Base-by-base conservation (phyloP, 257 asterid species). In the Penstemon davidsonii region DNA sequence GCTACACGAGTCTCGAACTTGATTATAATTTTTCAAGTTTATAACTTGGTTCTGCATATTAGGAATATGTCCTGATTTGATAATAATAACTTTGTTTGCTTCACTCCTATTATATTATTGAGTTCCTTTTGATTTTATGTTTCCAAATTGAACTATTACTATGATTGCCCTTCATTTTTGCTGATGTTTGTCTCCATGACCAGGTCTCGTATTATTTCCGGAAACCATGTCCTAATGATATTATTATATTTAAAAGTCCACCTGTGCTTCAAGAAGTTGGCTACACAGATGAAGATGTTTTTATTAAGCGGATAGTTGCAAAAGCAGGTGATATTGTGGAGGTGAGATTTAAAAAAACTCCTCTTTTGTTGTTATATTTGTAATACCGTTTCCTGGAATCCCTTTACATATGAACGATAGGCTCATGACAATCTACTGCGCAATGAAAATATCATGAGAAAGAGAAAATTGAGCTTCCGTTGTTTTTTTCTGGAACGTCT, bases 261-360 rank as follows among this genome's bases (percentile, higher is more conserved):
- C 97, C 98, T 0, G 95, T 84, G 63, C 98, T 92, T 70, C 98
- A 90, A 84, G 93, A 92, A 71, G 93, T 86, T 47, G 98, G 98
- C 58, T 92, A 87, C 82, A 84, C 95, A 0, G 96, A 92, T 78
- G 96, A 84, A 5, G 97, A 92, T 81, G 98, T 89, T 50, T 92
- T 92, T 55, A 90, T 92, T 45, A 92, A 92, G 81, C 86, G 97
- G 68, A 78, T 92, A 72, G 85, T 92, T 68, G 98, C 98, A 43
- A 92, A 85, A 79, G 96, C 66, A 85, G 97, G 97, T 64, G 98
- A 92, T 70, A 43, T 80, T 7, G 97, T 92, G 11, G 96, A 92
- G 96, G 98, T 92, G 66, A 76, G 83, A 53, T 62, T 59, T 5
- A 5, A 55, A 57, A 15, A 7, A 15, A 40, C n/a, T 50, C 36